Evolutionary conservation across 345 rosid species (phyloP).

Genomic region (Heritiera littoralis): DNA sequence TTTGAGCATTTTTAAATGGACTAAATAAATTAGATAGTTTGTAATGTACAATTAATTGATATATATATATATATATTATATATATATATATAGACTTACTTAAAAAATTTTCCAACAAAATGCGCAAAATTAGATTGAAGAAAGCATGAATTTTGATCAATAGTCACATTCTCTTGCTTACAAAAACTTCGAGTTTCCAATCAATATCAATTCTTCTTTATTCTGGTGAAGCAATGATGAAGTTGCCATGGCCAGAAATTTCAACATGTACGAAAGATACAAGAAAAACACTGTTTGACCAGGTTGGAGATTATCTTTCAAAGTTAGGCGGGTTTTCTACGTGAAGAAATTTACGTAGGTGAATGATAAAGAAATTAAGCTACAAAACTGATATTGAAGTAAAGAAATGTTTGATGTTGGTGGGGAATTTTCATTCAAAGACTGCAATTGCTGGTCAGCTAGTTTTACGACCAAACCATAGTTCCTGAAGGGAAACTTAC

Average conservation of each 20-base stretch:
- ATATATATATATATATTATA: too few species aligned
- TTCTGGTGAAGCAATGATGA: neutral
- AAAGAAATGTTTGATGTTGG: neutral
- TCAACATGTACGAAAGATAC: neutral
- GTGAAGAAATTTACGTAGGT: neutral
- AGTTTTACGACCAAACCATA: neutral
- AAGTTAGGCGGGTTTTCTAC: neutral
- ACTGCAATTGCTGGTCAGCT: neutral
- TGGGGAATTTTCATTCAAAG: neutral
- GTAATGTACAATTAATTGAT: too few species aligned
- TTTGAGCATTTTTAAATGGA: too few species aligned
- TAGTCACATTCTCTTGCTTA: neutral
- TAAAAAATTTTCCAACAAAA: too few species aligned
- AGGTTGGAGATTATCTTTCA: neutral
- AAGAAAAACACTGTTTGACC: neutral
- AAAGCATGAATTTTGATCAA: neutral
- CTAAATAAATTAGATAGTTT: too few species aligned
- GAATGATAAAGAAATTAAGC: too few species aligned
- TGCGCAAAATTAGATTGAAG: neutral
- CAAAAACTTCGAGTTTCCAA: neutral
- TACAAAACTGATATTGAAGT: neutral
- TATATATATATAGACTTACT: too few species aligned
- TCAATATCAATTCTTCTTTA: neutral
- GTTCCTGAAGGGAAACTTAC: neutral
- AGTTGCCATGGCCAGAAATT: neutral